Conservation (phyloP, 2,329 filamentous ascomycete species). For the Microdochium bolleyi region DNA sequence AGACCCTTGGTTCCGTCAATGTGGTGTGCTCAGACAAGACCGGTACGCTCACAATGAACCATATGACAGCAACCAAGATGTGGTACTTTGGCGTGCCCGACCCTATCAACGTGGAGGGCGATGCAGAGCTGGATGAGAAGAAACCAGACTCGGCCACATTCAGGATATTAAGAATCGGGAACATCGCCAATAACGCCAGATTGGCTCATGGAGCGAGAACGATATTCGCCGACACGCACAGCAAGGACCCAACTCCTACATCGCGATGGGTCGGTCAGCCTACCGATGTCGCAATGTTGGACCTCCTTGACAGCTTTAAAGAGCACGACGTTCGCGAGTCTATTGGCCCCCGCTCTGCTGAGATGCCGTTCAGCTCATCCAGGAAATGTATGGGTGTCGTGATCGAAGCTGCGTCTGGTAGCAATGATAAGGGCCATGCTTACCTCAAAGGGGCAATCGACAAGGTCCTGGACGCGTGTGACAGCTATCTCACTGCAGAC, state of each 20-base stretch:
- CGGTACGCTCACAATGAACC: conserved; percentile 89
- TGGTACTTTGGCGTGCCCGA: conserved; percentile 76
- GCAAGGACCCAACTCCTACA: conserved; percentile 53
- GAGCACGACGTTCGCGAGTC: conserved; percentile 87
- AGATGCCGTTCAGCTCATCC: conserved; percentile 94
- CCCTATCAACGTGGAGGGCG: conserved; percentile 43
- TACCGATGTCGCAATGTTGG: conserved; percentile 94
- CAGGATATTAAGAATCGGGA: conserved; percentile 82
- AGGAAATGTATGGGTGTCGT: conserved; percentile 99
- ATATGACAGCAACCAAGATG: conserved; percentile 95
- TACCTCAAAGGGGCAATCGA: conserved; percentile 97
- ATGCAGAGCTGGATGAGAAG: conserved; percentile 43
- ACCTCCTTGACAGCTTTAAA: conserved; percentile 82
- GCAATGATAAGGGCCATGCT: conserved; percentile 65
- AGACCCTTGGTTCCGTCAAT: conserved; percentile 96
- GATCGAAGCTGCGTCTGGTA: conserved; percentile 53
- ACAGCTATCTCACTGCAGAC: conserved; percentile 81
- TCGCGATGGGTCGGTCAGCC: conserved; percentile 96
- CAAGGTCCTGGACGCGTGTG: conserved; percentile 75
- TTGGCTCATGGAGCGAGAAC: conserved; percentile 70
- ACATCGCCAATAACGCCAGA: conserved; percentile 91
- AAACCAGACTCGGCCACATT: conserved; percentile 66
- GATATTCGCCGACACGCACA: conserved; percentile 77
- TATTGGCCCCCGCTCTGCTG: conserved; percentile 71
- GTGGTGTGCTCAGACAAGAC: conserved; percentile 99